phyloP scores from a whole-genome alignment of 148 eudicot genomes.

The Arbutus unedo region DNA sequence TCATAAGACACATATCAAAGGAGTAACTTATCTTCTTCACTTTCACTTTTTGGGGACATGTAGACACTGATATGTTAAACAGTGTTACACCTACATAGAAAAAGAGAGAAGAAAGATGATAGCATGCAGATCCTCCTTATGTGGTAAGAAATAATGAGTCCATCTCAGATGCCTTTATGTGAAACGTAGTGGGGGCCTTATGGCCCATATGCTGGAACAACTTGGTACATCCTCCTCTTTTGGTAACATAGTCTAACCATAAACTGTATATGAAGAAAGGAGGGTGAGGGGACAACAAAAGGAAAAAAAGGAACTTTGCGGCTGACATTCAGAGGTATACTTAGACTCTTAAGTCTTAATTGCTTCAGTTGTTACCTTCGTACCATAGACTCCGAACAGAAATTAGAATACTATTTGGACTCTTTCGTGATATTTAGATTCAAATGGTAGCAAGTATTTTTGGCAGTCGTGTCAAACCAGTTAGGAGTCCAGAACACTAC shows the following conservation, averaged over 20 bases:
- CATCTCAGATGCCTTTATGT: background rate
- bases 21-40: background rate
- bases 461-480: background rate
- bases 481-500: background rate
- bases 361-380: background rate
- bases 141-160: background rate
- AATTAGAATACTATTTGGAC: background rate
- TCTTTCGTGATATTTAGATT: background rate
- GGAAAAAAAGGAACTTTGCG: conserved; percentile 2
- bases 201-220: conserved; percentile 2
- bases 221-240: background rate
- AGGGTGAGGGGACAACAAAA: background rate
- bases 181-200: background rate
- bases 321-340: background rate
- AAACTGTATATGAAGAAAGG: background rate
- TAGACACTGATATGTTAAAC: background rate
- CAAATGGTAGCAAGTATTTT: background rate
- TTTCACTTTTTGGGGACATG: background rate
- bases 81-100: background rate
- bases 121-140: background rate
- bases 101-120: background rate
- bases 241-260: background rate
- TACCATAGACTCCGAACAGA: background rate
- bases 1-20: background rate
- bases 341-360: background rate